phyloP scores from a whole-genome alignment of 768 basidiomycete genomes.

The Podaxis mareebaensis region DNA sequence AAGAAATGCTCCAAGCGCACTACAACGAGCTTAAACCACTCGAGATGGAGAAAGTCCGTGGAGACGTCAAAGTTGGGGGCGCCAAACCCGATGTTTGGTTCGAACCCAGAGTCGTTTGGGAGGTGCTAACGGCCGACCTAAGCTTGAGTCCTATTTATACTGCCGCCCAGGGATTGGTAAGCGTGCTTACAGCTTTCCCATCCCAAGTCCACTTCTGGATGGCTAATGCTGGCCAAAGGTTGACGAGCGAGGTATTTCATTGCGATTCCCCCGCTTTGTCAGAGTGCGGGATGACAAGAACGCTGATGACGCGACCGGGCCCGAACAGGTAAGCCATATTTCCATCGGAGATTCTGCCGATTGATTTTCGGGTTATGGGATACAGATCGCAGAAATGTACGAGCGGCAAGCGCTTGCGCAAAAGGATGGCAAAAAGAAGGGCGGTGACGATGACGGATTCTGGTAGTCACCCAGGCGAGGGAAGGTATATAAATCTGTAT shows the following conservation, averaged over 20 bases:
- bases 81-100: slow-evolving; percentile 99
- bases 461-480: slow-evolving; percentile 48
- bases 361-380: slow-evolving; percentile 1
- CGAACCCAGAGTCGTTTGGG: slow-evolving; percentile 97
- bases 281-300: slow-evolving; percentile 91
- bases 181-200: slow-evolving; percentile 27
- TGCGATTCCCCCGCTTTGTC: slow-evolving; percentile 96
- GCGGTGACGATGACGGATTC: slow-evolving; percentile 74
- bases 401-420: slow-evolving; percentile 84
- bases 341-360: background rate
- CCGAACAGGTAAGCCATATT: slow-evolving; percentile 74
- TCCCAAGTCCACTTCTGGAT: background rate
- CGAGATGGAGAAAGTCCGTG: slow-evolving; percentile 66
- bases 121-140: slow-evolving; percentile 95
- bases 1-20: slow-evolving; percentile 82
- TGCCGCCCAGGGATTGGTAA: slow-evolving; percentile 88
- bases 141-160: slow-evolving; percentile 96
- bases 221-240: slow-evolving; percentile 42
- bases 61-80: slow-evolving; percentile 86
- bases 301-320: slow-evolving; percentile 88
- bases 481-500: slow-evolving; percentile 26
- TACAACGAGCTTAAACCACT: slow-evolving; percentile 81
- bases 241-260: slow-evolving; percentile 89
- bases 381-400: slow-evolving; percentile 92
- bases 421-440: slow-evolving; percentile 69